These are phyloP conservation scores for Ophiocytium majus DNA, from an alignment of 352 stramenopile genomes.

Conservation along the genomic window DNA sequence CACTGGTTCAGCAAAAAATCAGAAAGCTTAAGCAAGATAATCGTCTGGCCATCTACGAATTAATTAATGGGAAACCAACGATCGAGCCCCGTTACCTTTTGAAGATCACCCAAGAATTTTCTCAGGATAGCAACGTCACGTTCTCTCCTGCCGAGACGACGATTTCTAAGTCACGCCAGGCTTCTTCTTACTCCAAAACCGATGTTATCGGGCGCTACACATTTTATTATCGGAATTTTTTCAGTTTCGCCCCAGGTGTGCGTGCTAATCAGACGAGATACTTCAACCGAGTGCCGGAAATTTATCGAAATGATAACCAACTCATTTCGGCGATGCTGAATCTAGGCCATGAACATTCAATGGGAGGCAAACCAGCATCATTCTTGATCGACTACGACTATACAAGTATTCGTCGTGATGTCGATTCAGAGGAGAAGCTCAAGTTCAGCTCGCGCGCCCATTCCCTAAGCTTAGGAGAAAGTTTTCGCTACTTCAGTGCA, in stretches of 20 bases:
- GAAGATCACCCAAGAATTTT: not conserved
- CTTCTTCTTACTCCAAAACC: not conserved
- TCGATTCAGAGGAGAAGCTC: not conserved
- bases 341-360: not conserved
- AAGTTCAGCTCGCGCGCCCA: not conserved
- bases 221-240: not conserved
- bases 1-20: not conserved
- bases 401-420: not conserved
- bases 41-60: not conserved
- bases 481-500: not conserved
- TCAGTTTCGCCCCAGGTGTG: not conserved
- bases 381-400: not conserved
- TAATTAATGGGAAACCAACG: not conserved
- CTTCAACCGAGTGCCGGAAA: not conserved
- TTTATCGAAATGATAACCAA: conserved; percentile 14
- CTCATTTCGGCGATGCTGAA: not conserved
- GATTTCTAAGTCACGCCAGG: not conserved
- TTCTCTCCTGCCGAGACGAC: conserved; percentile 7
- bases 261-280: not conserved
- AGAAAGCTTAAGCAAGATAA: not conserved
- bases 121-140: conserved; percentile 8
- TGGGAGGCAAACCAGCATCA: not conserved
- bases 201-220: conserved; percentile 9
- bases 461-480: not conserved
- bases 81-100: not conserved